A percentile compares a stretch with the other conserved stretches of the same genome.
These are phyloP conservation scores for Cladophialophora chaetospira DNA, from an alignment of 2,329 filamentous ascomycete genomes.

Conservation along the genomic window DNA sequence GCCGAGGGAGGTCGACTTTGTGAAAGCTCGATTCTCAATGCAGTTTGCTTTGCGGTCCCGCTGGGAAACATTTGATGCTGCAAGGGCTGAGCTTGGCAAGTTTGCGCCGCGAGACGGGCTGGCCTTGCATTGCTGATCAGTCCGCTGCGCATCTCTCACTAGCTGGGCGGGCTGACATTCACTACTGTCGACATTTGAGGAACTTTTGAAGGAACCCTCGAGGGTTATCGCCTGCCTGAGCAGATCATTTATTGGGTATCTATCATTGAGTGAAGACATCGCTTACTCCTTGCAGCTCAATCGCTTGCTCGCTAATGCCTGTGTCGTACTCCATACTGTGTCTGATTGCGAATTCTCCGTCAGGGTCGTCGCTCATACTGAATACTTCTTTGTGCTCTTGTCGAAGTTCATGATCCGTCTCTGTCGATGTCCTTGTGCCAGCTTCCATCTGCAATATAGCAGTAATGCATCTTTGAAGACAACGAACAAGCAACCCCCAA, in stretches of 20 bases:
- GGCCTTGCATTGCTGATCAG: too few relatives aligned
- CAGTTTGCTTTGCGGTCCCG: too few relatives aligned
- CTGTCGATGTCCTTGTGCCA: constrained; percentile 50
- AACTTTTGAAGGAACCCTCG: too few relatives aligned
- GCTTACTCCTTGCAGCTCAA: background rate
- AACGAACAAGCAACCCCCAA: constrained; percentile 86
- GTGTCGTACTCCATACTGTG: background rate
- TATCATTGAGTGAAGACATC: constrained; percentile 12
- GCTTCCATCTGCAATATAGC: constrained; percentile 58
- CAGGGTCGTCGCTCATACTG: constrained; percentile 1
- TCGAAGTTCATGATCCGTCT: constrained; percentile 52
- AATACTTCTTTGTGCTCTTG: constrained; percentile 42
- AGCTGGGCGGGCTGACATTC: too few relatives aligned
- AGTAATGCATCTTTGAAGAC: constrained; percentile 72
- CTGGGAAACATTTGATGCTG: constrained; percentile 2
- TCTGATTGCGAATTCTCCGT: background rate
- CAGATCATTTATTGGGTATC: constrained; percentile 6
- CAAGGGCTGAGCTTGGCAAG: constrained; percentile 22
- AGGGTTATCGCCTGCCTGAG: background rate
- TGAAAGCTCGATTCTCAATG: too few relatives aligned
- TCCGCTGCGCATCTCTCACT: too few relatives aligned
- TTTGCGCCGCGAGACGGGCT: constrained; percentile 1
- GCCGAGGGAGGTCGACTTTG: too few relatives aligned
- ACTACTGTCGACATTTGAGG: too few relatives aligned
- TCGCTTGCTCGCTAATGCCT: background rate